phyloP scores from a whole-genome alignment of 2,329 filamentous ascomycete species.

The Xylariaceae sp. region DNA sequence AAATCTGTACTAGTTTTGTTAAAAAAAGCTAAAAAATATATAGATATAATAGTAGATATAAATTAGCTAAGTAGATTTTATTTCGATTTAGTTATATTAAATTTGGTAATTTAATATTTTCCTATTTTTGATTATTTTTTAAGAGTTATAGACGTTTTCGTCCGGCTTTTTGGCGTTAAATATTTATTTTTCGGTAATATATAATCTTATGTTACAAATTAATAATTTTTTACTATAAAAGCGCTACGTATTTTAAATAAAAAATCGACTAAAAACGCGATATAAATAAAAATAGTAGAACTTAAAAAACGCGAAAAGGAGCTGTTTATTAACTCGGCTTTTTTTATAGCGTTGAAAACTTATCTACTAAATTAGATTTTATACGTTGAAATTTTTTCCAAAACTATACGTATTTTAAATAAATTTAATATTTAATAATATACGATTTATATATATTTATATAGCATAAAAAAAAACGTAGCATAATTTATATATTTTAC shows the following conservation, averaged over 20 bases:
- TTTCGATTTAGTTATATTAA: conserved; percentile 3
- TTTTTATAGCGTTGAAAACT: conserved; percentile 4
- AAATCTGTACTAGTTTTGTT: background rate
- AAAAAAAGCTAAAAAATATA: conserved; percentile 1
- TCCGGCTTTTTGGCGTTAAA: background rate
- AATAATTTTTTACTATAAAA: conserved; percentile 3
- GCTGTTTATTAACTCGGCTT: conserved; percentile 8
- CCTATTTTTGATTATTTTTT: conserved; percentile 2
- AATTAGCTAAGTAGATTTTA: background rate
- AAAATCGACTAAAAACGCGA: background rate
- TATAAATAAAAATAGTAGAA: conserved; percentile 1
- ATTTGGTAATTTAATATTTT: conserved; percentile 9
- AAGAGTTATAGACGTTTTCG: conserved; percentile 4
- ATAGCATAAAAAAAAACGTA: background rate
- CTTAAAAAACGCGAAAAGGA: conserved; percentile 3
- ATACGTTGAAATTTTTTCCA: conserved; percentile 8
- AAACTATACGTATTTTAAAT: conserved; percentile 5
- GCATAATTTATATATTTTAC: background rate
- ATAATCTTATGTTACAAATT: conserved; percentile 2
- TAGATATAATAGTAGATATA: conserved; percentile 2
- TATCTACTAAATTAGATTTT: background rate
- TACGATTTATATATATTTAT: conserved; percentile 1
- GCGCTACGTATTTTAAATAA: conserved; percentile 3
- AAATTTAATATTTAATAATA: conserved; percentile 6
- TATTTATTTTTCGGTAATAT: conserved; percentile 7